A percentile compares a stretch with the other conserved stretches of the same genome.
Conservation (phyloP, 495 filamentous ascomycete genomes). For the Lindgomyces ingoldianus region DNA sequence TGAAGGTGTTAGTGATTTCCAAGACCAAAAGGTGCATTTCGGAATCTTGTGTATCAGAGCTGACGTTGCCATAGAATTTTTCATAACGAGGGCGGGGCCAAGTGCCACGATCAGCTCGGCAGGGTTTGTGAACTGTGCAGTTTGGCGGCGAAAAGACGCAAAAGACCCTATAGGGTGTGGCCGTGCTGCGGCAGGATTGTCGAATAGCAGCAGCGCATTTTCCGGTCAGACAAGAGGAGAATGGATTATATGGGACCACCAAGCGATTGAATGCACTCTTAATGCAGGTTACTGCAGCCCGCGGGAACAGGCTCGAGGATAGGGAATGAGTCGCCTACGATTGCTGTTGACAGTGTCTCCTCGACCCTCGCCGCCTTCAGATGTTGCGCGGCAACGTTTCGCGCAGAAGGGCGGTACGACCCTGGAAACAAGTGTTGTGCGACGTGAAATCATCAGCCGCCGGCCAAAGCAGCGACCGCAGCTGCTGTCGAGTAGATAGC, state of each 20-base stretch:
- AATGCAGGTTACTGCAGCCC: constrained; percentile 22
- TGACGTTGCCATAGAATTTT: not conserved
- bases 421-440: not conserved
- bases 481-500: constrained; percentile 1
- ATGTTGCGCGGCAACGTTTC: not conserved
- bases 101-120: constrained; percentile 18
- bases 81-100: not conserved
- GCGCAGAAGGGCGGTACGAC: constrained; percentile 14
- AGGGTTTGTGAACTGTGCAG: constrained; percentile 10
- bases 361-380: constrained; percentile 7
- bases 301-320: not conserved
- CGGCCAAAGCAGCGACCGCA: constrained; percentile 4
- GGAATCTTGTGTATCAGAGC: constrained; percentile 3
- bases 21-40: not conserved
- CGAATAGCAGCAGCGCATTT: constrained; percentile 15
- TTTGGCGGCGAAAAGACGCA: not conserved
- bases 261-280: constrained; percentile 19
- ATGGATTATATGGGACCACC: constrained; percentile 11
- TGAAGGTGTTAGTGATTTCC: constrained; percentile 1
- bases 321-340: constrained; percentile 2
- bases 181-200: constrained; percentile 11
- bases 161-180: not conserved
- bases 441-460: constrained; percentile 4
- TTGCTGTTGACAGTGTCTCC: not conserved
- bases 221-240: constrained; percentile 28